Percentiles rank a stretch among this genome's conserved stretches.
These are phyloP conservation scores for Fusarium paranaense DNA, from an alignment of 2,329 filamentous ascomycete species.

Conservation along the genomic window DNA sequence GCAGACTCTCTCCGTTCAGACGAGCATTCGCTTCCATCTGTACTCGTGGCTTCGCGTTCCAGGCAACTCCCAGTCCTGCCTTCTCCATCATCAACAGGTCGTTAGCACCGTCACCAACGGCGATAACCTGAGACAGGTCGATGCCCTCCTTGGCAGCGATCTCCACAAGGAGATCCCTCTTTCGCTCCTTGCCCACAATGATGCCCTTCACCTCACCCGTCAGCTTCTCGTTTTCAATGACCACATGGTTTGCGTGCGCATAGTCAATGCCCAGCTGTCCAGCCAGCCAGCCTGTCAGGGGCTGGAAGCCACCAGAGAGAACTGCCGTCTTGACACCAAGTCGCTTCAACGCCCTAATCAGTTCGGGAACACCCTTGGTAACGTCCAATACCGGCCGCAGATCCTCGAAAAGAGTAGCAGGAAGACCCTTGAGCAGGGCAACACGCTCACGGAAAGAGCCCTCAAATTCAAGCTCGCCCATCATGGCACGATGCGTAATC, in stretches of 20 bases:
- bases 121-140: constrained; percentile 74
- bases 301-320: constrained; percentile 90
- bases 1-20: constrained; percentile 76
- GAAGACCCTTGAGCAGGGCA: constrained; percentile 82
- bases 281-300: constrained; percentile 88
- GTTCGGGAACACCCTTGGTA: constrained; percentile 81
- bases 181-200: constrained; percentile 82
- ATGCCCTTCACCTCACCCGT: constrained; percentile 79
- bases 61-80: constrained; percentile 82
- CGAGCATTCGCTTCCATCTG: constrained; percentile 81
- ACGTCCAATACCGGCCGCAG: constrained; percentile 81
- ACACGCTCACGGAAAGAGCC: constrained; percentile 85
- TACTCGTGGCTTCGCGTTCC: constrained; percentile 86
- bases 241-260: constrained; percentile 87
- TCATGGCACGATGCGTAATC: constrained; percentile 95
- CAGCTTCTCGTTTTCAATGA: constrained; percentile 69
- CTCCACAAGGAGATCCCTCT: constrained; percentile 76
- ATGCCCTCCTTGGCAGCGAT: constrained; percentile 77
- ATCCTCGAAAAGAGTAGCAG: constrained; percentile 81
- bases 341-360: constrained; percentile 79
- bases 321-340: constrained; percentile 91
- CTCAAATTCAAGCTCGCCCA: constrained; percentile 93
- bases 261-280: constrained; percentile 85
- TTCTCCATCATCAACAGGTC: constrained; percentile 83
- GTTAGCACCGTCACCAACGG: constrained; percentile 85